Evolutionary conservation across 2,329 filamentous ascomycete species (phyloP).

Genomic region (Chrysosporium keratinophilum): DNA sequence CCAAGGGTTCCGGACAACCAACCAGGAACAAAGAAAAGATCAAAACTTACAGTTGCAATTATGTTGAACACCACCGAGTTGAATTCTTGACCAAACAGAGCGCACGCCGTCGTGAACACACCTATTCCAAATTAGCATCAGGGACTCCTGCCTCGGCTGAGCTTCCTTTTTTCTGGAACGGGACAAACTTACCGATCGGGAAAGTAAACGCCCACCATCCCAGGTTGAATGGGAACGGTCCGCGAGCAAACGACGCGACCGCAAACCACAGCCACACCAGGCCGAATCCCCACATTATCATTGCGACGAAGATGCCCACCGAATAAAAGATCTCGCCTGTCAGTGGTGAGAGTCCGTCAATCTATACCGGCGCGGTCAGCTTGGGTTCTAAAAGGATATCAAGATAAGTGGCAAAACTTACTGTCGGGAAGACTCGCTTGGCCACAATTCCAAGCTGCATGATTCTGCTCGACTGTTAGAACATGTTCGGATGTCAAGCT

Average conservation of each 20-base stretch:
- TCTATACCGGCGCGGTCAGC: conserved; percentile 7
- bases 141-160: no score
- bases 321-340: conserved; percentile 50
- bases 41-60: conserved; percentile 14
- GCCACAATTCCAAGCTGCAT: conserved; percentile 41
- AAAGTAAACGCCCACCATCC: conserved; percentile 53
- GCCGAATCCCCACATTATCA: conserved; percentile 49
- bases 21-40: background rate
- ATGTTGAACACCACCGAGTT: conserved; percentile 14
- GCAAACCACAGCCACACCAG: conserved; percentile 48
- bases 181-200: conserved; percentile 34
- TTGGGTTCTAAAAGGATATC: conserved; percentile 14
- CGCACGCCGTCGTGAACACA: conserved; percentile 16
- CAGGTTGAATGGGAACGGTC: conserved; percentile 47
- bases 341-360: conserved; percentile 27
- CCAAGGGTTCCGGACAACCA: background rate
- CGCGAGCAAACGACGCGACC: conserved; percentile 36
- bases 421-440: conserved; percentile 31
- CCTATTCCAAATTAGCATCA: background rate
- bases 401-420: background rate
- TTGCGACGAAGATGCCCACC: conserved; percentile 44
- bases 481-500: background rate
- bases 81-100: conserved; percentile 14
- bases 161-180: background rate
- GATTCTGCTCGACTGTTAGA: conserved; percentile 29